A percentile compares a stretch with the other conserved stretches of the same genome.
phyloP scores from a whole-genome alignment of 164 flowering plant species.

The Macadamia tetraphylla region DNA sequence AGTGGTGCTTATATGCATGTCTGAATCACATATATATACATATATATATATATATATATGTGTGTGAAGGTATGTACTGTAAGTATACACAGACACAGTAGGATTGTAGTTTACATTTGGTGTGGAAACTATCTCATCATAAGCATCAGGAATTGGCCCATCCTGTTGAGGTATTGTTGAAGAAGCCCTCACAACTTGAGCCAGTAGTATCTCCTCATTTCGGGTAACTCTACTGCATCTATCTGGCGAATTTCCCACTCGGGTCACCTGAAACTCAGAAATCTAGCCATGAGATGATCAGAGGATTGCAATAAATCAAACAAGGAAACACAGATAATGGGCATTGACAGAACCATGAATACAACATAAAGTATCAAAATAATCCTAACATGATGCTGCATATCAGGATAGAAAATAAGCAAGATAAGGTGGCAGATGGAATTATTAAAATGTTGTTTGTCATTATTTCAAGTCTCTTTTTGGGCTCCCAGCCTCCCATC shows the following conservation, averaged over 20 bases:
- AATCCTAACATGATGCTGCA: too few relatives aligned
- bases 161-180: constrained; percentile 68
- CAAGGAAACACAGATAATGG: too few relatives aligned
- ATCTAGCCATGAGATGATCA: neutral
- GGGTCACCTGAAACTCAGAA: constrained; percentile 25
- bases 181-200: constrained; percentile 15
- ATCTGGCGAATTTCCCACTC: constrained; percentile 13
- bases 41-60: neutral
- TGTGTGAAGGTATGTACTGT: neutral
- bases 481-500: too few relatives aligned
- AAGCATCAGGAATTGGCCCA: constrained; percentile 77
- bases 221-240: constrained; percentile 7
- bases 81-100: neutral
- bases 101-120: constrained; percentile 42
- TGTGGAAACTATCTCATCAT: constrained; percentile 66
- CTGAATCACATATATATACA: too few relatives aligned
- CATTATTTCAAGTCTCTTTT: too few relatives aligned
- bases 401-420: too few relatives aligned
- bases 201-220: constrained; percentile 14
- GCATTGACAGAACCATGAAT: too few relatives aligned
- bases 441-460: too few relatives aligned
- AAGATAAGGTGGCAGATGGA: too few relatives aligned
- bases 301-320: neutral
- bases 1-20: neutral
- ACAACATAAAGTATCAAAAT: too few relatives aligned